Evolutionary conservation across 2,329 filamentous ascomycete species (phyloP).

Genomic region (Claviceps maximensis): DNA sequence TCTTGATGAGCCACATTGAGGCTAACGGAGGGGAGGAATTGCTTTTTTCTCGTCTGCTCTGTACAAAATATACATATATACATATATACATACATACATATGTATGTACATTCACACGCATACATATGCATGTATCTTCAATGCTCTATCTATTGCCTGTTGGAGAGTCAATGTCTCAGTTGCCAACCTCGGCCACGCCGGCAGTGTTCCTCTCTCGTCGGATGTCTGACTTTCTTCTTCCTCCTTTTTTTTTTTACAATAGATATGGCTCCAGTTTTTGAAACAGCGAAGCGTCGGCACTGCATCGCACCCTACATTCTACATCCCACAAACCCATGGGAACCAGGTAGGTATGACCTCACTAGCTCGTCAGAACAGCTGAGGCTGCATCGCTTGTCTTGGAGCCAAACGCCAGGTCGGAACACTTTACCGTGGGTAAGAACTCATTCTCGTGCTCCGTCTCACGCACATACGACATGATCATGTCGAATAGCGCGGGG

Average conservation of each 20-base stretch:
- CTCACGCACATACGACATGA: not conserved
- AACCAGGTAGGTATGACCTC: not conserved
- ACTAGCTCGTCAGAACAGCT: not conserved
- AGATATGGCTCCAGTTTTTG: not conserved
- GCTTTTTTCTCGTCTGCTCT: not conserved
- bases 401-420: not conserved
- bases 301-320: not conserved
- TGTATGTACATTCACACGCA: no score
- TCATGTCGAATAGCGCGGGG: not conserved
- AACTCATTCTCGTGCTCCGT: not conserved
- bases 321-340: not conserved
- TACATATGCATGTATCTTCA: no score
- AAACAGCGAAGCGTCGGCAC: not conserved
- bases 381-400: not conserved
- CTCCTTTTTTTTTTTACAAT: not conserved
- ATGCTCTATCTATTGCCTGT: not conserved
- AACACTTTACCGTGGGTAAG: not conserved
- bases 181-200: not conserved
- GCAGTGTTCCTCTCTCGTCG: not conserved
- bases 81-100: no score
- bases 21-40: not conserved
- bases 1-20: not conserved
- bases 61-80: not conserved
- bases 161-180: constrained; percentile 3
- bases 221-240: not conserved